Evolutionary conservation across 2,329 filamentous ascomycete genomes (phyloP), one percentile per base, ranked within the genome.

Genomic region (Mycogone perniciosa): DNA sequence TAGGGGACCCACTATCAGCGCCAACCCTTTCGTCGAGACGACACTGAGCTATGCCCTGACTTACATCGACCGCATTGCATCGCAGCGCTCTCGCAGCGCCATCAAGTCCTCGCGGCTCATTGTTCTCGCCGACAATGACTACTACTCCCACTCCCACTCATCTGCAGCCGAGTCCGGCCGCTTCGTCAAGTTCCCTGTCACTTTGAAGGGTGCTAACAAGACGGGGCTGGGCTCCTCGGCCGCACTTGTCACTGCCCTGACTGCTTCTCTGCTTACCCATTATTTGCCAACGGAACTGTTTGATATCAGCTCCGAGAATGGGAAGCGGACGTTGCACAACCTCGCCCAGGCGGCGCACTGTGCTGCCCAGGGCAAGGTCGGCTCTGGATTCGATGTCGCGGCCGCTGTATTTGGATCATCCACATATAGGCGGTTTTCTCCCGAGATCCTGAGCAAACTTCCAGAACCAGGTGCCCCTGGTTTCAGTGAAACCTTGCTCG

Each of bases 161-260:
- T n/a, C 59, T 8, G 51, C 46, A 7, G 46, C 53, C 20, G 46
- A 55, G 64, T 61, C 57, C 52, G 69, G 61, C 11, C 82, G 82
- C 55, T 97, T 97, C 72, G 79, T 82, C 56, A 79, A 85, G 64
- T 96, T 96, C 70, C 78, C 80, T 40, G 84, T 92, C 11, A 80
- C 84, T 5, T 79, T 99, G 34, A 72, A 77, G 52, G 78, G 84
- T 56, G 91, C 92, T 11, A 87, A 96, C 77, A 99, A 99, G 75
- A 99, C 93, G 0, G 93, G 93, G 2, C 81, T 99, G 31, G 93
- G 93, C 52, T 96, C 91, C 8, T 96, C 91, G 1, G 93, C 93
- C 4, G 93, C 93, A 4, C 80, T 99, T 9, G 92, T 97, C 31
- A 97, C 93, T 1, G 79, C 91, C 38, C 81, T 99, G 38, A 89